Evolutionary conservation across 495 filamentous ascomycete species (phyloP).

Genomic region (Penicillium herquei): DNA sequence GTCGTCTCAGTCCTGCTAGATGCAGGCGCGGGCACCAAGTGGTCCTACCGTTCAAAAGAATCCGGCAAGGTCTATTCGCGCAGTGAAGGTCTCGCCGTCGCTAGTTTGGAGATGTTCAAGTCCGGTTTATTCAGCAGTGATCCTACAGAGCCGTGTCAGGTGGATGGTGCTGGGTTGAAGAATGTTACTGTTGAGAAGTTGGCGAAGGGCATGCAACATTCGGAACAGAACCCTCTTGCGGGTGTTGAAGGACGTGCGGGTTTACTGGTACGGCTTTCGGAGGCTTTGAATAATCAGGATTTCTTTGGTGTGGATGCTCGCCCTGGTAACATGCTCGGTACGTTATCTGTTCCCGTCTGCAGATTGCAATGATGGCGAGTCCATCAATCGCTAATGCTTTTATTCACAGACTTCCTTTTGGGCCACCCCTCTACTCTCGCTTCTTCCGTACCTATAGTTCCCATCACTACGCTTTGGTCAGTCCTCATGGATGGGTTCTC

Average conservation of each 20-base stretch:
- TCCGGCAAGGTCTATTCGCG: slow-evolving; percentile 80
- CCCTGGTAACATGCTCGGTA: slow-evolving; percentile 95
- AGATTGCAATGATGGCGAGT: not conserved
- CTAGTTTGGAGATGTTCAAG: slow-evolving; percentile 98
- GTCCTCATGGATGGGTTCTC: slow-evolving; percentile 85
- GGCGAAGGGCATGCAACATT: slow-evolving; percentile 79
- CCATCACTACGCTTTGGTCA: slow-evolving; percentile 88
- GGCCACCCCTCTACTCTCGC: slow-evolving; percentile 84
- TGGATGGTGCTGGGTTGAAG: slow-evolving; percentile 79
- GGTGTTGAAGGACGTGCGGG: slow-evolving; percentile 85
- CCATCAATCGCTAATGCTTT: not conserved
- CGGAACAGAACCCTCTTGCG: slow-evolving; percentile 75
- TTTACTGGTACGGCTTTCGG: slow-evolving; percentile 71
- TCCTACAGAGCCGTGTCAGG: slow-evolving; percentile 75
- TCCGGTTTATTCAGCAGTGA: slow-evolving; percentile 88
- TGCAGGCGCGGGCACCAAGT: slow-evolving; percentile 63
- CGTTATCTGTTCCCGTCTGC: slow-evolving; percentile 14
- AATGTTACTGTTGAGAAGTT: slow-evolving; percentile 71
- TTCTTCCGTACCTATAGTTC: slow-evolving; percentile 81
- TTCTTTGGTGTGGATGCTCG: slow-evolving; percentile 83
- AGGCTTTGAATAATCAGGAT: slow-evolving; percentile 76
- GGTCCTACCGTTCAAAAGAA: slow-evolving; percentile 86
- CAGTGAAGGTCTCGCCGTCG: slow-evolving; percentile 91
- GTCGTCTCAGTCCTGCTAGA: slow-evolving; percentile 68
- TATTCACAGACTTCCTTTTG: slow-evolving; percentile 76